phyloP scores from a whole-genome alignment of 108 stramenopile genomes.

The Pseudonitzschia delicatissima region DNA sequence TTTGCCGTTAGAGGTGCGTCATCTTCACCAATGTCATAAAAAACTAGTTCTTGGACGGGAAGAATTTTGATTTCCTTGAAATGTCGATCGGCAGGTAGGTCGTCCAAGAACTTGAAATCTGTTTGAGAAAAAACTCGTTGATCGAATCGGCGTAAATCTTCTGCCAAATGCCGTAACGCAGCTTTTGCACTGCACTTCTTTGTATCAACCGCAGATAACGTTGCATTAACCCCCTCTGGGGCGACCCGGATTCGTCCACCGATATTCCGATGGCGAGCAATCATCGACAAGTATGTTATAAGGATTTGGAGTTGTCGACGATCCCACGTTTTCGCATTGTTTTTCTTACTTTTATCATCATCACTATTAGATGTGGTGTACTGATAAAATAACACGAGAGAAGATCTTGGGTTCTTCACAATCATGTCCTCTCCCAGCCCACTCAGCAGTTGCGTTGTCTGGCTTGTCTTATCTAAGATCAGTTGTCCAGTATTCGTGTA shows the following conservation, averaged over 20 bases:
- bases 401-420: slow-evolving; percentile 44
- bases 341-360: neutral
- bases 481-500: slow-evolving; percentile 52
- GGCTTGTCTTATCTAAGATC: slow-evolving; percentile 13
- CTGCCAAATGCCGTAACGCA: slow-evolving; percentile 60
- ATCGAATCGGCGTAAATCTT: slow-evolving; percentile 69
- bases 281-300: slow-evolving; percentile 47
- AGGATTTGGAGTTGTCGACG: slow-evolving; percentile 43
- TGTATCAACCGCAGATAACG: slow-evolving; percentile 59
- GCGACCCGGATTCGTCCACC: slow-evolving; percentile 84
- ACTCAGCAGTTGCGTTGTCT: neutral
- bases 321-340: slow-evolving; percentile 41
- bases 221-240: slow-evolving; percentile 79
- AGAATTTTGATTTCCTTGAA: slow-evolving; percentile 87
- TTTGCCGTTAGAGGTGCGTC: slow-evolving; percentile 39
- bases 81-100: slow-evolving; percentile 70
- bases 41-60: slow-evolving; percentile 89
- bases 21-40: slow-evolving; percentile 73
- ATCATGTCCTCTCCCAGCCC: slow-evolving; percentile 22
- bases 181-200: slow-evolving; percentile 34
- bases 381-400: slow-evolving; percentile 80
- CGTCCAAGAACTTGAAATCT: slow-evolving; percentile 80
- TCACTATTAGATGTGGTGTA: slow-evolving; percentile 37
- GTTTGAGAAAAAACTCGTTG: slow-evolving; percentile 52
- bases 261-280: slow-evolving; percentile 49